A percentile compares a stretch with the other conserved stretches of the same genome.
These are phyloP conservation scores for Debaryomycetaceae sp. DNA, from an alignment of 1,139 yeast species.

Conservation along the genomic window DNA sequence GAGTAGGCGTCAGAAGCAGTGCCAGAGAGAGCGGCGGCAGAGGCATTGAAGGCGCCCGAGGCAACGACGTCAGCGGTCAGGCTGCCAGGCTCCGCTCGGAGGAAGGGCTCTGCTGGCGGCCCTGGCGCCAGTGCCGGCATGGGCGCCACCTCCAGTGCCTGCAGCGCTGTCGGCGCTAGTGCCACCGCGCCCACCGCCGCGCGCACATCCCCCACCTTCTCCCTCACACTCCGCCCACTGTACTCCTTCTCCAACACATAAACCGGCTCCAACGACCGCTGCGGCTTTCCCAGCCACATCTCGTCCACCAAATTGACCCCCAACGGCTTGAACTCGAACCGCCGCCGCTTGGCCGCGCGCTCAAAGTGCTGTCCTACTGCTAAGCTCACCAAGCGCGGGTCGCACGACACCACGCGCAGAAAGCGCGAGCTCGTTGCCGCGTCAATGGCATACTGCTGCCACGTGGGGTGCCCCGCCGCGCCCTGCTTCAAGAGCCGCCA, in stretches of 20 bases:
- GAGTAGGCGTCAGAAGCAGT: slow-evolving; percentile 12
- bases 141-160: slow-evolving; percentile 8
- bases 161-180: too few relatives aligned
- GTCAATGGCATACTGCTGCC: slow-evolving; percentile 36
- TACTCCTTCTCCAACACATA: slow-evolving; percentile 36
- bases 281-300: slow-evolving; percentile 40
- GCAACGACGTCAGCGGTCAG: too few relatives aligned
- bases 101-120: too few relatives aligned
- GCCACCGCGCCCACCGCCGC: slow-evolving; percentile 17
- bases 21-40: slow-evolving; percentile 5
- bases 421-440: slow-evolving; percentile 29
- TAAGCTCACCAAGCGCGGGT: slow-evolving; percentile 34
- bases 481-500: slow-evolving; percentile 43
- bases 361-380: slow-evolving; percentile 32
- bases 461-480: slow-evolving; percentile 27
- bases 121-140: slow-evolving; percentile 24
- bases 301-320: slow-evolving; percentile 33
- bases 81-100: too few relatives aligned
- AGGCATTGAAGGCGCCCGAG: not conserved
- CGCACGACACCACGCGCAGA: slow-evolving; percentile 36
- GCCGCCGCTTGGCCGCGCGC: slow-evolving; percentile 16
- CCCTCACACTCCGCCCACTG: slow-evolving; percentile 39
- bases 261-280: slow-evolving; percentile 32
- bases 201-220: slow-evolving; percentile 29
- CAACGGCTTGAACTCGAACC: slow-evolving; percentile 29